Percentiles rank a stretch among this genome's conserved stretches.
phyloP scores from a whole-genome alignment of 2,329 filamentous ascomycete genomes.

The Lasiodiplodia gonubiensis region DNA sequence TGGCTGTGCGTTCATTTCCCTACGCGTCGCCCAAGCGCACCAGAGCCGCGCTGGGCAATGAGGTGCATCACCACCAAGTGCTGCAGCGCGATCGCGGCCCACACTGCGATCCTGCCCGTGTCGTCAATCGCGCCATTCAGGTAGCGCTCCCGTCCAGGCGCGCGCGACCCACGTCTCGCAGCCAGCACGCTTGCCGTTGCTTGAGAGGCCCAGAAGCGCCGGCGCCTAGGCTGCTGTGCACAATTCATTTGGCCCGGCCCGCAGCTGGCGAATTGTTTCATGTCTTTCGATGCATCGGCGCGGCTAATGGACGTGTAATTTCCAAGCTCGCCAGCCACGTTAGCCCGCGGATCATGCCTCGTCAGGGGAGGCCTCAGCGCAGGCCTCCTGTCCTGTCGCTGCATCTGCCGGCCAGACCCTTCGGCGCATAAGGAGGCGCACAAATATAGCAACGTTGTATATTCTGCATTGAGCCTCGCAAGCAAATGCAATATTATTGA shows the following conservation, averaged over 20 bases:
- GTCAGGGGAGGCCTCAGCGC: constrained; percentile 8
- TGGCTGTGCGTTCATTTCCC: constrained; percentile 23
- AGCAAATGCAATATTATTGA: background rate
- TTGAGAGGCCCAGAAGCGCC: background rate
- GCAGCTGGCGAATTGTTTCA: constrained; percentile 25
- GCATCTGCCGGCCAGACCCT: background rate
- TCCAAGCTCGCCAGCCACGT: constrained; percentile 17
- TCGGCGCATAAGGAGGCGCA: constrained; percentile 11
- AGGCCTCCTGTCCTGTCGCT: constrained; percentile 18
- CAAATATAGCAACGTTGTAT: constrained; percentile 9
- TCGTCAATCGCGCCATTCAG: constrained; percentile 23
- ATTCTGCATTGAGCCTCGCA: constrained; percentile 1
- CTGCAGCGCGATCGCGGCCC: constrained; percentile 17
- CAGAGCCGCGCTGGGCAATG: background rate
- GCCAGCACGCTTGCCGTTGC: background rate
- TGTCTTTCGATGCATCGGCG: constrained; percentile 20
- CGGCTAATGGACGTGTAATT: constrained; percentile 22
- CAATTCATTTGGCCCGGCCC: constrained; percentile 19
- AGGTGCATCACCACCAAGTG: background rate
- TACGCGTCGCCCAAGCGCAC: background rate
- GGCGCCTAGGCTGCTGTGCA: background rate
- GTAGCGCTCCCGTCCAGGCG: constrained; percentile 18
- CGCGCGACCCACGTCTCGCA: background rate
- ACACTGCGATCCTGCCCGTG: constrained; percentile 3
- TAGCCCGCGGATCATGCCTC: constrained; percentile 8